phyloP scores from a whole-genome alignment of 495 filamentous ascomycete species.

The Parathielavia appendiculata region DNA sequence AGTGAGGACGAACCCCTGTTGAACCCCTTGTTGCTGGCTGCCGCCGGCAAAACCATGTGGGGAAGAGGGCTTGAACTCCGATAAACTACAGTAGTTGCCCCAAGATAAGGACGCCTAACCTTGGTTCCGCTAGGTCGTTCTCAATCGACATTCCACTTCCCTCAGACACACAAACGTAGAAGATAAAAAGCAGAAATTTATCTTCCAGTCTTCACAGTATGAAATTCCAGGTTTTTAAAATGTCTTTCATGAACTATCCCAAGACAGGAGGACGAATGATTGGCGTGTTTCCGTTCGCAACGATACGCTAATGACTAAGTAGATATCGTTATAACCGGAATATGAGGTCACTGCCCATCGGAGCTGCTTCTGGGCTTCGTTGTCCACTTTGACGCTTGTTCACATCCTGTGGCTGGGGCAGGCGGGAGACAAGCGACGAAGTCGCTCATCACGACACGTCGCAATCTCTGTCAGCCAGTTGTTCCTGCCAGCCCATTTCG shows the following conservation, averaged over 20 bases:
- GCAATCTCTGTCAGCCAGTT: neutral
- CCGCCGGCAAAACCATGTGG: slow-evolving; percentile 6
- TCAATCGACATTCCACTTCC: no score
- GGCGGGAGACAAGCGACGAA: neutral
- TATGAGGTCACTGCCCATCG: slow-evolving; percentile 19
- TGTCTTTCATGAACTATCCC: no score
- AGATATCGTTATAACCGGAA: slow-evolving; percentile 10
- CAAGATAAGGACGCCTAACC: no score
- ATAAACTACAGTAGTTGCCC: neutral
- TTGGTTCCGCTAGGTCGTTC: no score
- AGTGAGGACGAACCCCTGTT: neutral
- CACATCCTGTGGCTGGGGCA: slow-evolving; percentile 2
- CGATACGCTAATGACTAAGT: neutral
- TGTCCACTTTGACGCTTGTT: neutral
- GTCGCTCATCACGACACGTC: slow-evolving; percentile 2
- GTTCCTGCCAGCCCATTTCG: neutral
- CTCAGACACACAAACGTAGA: no score
- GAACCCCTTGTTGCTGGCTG: neutral
- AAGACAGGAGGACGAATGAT: no score
- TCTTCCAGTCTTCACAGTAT: no score
- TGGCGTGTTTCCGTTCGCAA: no score
- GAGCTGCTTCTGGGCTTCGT: slow-evolving; percentile 11
- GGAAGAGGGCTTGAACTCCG: neutral
- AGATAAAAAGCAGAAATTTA: neutral
- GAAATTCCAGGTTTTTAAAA: no score